Evolutionary conservation across 2,329 filamentous ascomycete species (phyloP).

Genomic region (Cladophialophora psammophila): DNA sequence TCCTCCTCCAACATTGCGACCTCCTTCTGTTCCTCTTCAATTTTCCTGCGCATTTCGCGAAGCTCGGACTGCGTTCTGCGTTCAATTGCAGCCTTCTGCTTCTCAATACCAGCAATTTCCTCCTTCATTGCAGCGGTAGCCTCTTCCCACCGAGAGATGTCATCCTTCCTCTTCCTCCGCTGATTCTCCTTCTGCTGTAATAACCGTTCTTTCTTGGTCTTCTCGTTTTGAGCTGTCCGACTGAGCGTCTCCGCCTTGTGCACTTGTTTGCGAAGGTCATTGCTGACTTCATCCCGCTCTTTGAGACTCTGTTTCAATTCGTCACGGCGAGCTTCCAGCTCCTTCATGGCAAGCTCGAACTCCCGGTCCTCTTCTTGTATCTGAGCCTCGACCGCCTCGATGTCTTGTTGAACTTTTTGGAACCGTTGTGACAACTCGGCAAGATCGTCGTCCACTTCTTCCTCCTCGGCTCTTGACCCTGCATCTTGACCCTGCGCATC

Average conservation of each 20-base stretch:
- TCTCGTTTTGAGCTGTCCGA: conserved; percentile 78
- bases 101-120: conserved; percentile 55
- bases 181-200: conserved; percentile 68
- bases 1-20: conserved; percentile 68
- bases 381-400: conserved; percentile 76
- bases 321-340: conserved; percentile 79
- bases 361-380: conserved; percentile 74
- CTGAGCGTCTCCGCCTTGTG: conserved; percentile 82
- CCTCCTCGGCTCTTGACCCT: conserved; percentile 44
- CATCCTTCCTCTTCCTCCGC: conserved; percentile 66
- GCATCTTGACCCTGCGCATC: conserved; percentile 45
- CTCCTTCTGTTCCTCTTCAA: conserved; percentile 54
- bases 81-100: conserved; percentile 53
- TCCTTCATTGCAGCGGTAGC: conserved; percentile 61
- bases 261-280: conserved; percentile 81
- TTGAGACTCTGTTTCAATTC: conserved; percentile 78
- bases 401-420: conserved; percentile 80
- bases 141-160: conserved; percentile 65
- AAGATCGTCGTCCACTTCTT: conserved; percentile 70
- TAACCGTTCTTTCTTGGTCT: conserved; percentile 74
- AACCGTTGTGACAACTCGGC: conserved; percentile 82
- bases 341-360: conserved; percentile 68
- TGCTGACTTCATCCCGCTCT: conserved; percentile 89
- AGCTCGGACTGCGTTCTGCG: conserved; percentile 50
- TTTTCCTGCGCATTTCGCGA: conserved; percentile 53